Percentiles rank a stretch among this genome's conserved stretches.
Conservation (phyloP, 2,329 filamentous ascomycete genomes). For the Fusarium lateritium region DNA sequence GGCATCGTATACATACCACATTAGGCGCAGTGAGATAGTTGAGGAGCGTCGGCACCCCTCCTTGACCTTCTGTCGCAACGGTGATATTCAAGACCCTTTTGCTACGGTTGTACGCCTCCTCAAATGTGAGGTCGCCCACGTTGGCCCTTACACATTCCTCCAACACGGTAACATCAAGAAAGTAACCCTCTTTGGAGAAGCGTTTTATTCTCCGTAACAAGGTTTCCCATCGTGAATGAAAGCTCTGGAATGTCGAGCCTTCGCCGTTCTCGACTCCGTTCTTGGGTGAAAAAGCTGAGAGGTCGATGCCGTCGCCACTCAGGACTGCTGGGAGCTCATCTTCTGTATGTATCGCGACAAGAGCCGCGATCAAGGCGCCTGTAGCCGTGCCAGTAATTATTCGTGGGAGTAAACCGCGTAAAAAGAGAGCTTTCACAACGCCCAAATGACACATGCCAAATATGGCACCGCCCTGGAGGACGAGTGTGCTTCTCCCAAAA, state of each 20-base stretch:
- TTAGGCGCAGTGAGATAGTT: constrained; percentile 96
- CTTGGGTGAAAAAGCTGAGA: constrained; percentile 78
- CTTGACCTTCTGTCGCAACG: constrained; percentile 80
- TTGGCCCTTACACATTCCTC: constrained; percentile 89
- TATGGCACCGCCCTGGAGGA: constrained; percentile 91
- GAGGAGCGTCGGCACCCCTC: constrained; percentile 85
- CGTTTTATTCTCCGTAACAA: constrained; percentile 76
- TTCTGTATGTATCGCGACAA: constrained; percentile 89
- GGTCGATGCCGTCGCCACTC: constrained; percentile 83
- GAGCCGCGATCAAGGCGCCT: constrained; percentile 88
- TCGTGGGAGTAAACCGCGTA: constrained; percentile 84
- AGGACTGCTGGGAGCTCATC: constrained; percentile 85
- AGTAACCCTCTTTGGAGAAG: constrained; percentile 83
- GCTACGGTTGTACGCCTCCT: constrained; percentile 89
- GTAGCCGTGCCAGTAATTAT: constrained; percentile 95
- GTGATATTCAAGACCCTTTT: constrained; percentile 94
- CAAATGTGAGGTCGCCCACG: constrained; percentile 91
- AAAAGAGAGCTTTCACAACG: constrained; percentile 88
- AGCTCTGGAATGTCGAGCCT: constrained; percentile 55
- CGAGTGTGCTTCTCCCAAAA: constrained; percentile 87
- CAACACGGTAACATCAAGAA: constrained; percentile 85
- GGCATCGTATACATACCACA: constrained; percentile 73
- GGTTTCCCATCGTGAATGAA: constrained; percentile 67
- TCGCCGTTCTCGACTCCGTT: constrained; percentile 51
- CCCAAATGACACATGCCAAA: constrained; percentile 93